Evolutionary conservation across 352 stramenopile species (phyloP).

Genomic region (Phytophthora uliginosa): DNA sequence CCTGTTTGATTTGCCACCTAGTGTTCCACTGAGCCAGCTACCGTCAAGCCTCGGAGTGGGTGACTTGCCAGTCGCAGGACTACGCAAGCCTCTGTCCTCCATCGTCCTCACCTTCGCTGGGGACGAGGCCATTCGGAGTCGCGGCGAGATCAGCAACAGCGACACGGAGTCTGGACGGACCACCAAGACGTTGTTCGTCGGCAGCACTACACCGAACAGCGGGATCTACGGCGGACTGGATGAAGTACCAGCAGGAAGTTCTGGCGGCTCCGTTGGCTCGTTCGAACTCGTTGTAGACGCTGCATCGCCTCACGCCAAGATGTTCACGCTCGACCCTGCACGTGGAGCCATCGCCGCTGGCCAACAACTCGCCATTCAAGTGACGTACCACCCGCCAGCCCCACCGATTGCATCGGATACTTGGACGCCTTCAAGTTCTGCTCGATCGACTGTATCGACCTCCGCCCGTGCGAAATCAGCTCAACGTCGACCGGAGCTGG

Average conservation of each 20-base stretch:
- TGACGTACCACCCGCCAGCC: conserved; percentile 36
- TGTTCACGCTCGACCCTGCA: conserved; percentile 76
- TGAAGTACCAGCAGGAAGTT: conserved; percentile 8
- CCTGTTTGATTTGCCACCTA: conserved; percentile 72
- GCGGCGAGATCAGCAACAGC: background rate
- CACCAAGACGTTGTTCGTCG: conserved; percentile 54
- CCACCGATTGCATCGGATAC: conserved; percentile 4
- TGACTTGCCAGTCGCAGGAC: conserved; percentile 34
- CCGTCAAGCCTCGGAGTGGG: conserved; percentile 9
- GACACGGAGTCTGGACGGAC: conserved; percentile 24
- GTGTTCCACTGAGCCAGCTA: conserved; percentile 46
- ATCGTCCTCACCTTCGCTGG: conserved; percentile 58
- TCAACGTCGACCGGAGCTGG: conserved; percentile 34
- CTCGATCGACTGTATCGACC: background rate
- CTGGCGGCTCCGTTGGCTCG: conserved; percentile 29
- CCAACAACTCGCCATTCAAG: conserved; percentile 62
- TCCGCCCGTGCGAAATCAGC: background rate
- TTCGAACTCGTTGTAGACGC: conserved; percentile 79
- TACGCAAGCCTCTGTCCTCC: conserved; percentile 55
- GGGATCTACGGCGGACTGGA: conserved; percentile 31
- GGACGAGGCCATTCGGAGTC: background rate
- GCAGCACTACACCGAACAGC: conserved; percentile 48
- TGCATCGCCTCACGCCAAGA: conserved; percentile 58
- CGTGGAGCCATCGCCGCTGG: conserved; percentile 68
- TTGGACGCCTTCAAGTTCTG: conserved; percentile 4